Base-by-base conservation (phyloP, 192 early-diverging fungal genomes). In the Pilobolus umbonatus region DNA sequence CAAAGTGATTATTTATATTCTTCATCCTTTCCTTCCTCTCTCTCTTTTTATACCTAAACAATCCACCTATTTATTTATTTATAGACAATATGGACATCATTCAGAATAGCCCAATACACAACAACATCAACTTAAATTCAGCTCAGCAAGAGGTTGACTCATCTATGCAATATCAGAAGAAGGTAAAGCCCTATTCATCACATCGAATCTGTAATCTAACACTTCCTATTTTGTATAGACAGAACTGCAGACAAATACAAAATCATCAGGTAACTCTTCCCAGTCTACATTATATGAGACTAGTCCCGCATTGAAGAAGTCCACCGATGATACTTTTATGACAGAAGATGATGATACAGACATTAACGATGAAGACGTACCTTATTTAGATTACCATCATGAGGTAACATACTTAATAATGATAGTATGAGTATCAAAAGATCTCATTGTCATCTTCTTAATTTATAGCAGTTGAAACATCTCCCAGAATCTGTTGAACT, bases 261-360 rank as follows among this genome's bases (percentile, higher is more conserved):
- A 28, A 29, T 28, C 25, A 7, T 28, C 3, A 49, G 11, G 21
- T 28, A n/a, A 7, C 47, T 49, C 25, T 49, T 49, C 47, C 47
- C 24, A 22, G 47, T 49, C 25, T 49, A 28, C n/a, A n/a, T n/a
- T n/a, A n/a, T n/a, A n/a, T n/a, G n/a, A n/a, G n/a, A n/a, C n/a
- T n/a, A 49, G 29, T 7, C 47, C 29, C 17, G 25, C 22, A 7
- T 49, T 28, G 29, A 49, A 49, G 14, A 49, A 49, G n/a, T 49
- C 47, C 15, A 49, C 25, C 9, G 47, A 49, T 49, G 47, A 49
- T 25, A 49, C 47, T 29, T 49, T 28, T 29, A 49, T 49, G 47
- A 49, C 47, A 6, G 57, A 47, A 12, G 57, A 59, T 15, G 57
- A 59, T 15, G 22, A 12, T 10, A 45, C 46, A 17, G 57, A 59